Evolutionary conservation across 106 monocot species (phyloP).

Genomic region (Xerophyta viscosa): DNA sequence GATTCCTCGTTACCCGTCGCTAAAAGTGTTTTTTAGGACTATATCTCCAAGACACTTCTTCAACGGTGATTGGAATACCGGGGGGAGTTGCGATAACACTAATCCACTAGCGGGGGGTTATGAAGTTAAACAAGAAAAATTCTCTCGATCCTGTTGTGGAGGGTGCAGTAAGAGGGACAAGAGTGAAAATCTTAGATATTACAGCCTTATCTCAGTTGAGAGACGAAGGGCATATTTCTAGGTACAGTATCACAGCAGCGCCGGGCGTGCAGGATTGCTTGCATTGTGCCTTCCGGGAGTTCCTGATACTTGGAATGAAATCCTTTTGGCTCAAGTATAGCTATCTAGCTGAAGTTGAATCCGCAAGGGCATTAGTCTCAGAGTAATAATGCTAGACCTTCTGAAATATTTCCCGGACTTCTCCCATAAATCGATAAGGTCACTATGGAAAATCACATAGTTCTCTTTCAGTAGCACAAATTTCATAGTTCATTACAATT

Average conservation of each 20-base stretch:
- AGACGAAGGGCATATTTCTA: constrained; percentile 83
- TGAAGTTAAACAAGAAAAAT: constrained; percentile 38
- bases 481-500: too few relatives aligned
- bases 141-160: constrained; percentile 44
- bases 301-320: constrained; percentile 91
- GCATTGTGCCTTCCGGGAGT: constrained; percentile 93
- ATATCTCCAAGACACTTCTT: constrained; percentile 87
- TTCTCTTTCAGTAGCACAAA: too few relatives aligned
- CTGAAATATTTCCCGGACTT: too few relatives aligned
- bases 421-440: too few relatives aligned
- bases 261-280: constrained; percentile 68
- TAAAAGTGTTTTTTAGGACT: constrained; percentile 74
- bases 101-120: constrained; percentile 52
- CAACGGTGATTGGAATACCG: constrained; percentile 93
- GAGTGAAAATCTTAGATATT: constrained; percentile 71
- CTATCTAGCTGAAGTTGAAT: too few relatives aligned
- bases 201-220: constrained; percentile 69
- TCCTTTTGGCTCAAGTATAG: constrained; percentile 73
- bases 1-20: constrained; percentile 26
- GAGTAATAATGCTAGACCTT: too few relatives aligned
- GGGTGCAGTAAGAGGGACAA: constrained; percentile 59
- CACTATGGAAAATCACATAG: too few relatives aligned
- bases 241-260: constrained; percentile 32
- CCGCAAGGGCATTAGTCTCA: too few relatives aligned
- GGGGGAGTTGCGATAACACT: constrained; percentile 82